Conservation (phyloP, 306 rosid species). For the Adenanthera pavonina region DNA sequence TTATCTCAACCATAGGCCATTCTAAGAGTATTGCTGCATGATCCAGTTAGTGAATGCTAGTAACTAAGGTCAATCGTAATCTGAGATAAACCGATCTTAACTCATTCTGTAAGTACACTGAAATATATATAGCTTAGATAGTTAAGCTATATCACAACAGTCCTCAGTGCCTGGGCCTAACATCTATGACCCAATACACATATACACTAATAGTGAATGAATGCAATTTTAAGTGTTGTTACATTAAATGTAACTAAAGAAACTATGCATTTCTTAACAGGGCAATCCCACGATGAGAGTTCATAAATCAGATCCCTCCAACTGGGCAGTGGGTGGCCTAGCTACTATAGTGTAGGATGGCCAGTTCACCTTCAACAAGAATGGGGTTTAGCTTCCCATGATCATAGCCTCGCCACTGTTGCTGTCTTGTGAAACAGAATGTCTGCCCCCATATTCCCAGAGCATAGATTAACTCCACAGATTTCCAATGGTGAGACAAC, state of each 20-base stretch:
- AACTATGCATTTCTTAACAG: not conserved
- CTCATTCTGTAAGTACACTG: too few relatives aligned
- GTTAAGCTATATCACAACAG: too few relatives aligned
- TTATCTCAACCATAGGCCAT: not conserved
- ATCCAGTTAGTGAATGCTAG: too few relatives aligned
- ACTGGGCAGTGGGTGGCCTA: too few relatives aligned
- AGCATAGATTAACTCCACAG: not conserved
- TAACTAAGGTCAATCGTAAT: too few relatives aligned
- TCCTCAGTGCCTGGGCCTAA: too few relatives aligned
- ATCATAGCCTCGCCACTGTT: not conserved
- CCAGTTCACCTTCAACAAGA: too few relatives aligned
- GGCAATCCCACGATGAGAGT: not conserved
- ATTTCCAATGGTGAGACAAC: not conserved
- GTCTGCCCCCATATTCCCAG: not conserved
- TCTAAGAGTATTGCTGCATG: not conserved
- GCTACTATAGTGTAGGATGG: too few relatives aligned
- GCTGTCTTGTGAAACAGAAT: not conserved
- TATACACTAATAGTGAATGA: not conserved
- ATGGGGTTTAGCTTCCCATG: too few relatives aligned
- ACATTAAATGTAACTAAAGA: not conserved
- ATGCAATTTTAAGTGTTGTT: not conserved
- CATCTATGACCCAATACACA: too few relatives aligned
- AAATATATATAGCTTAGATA: too few relatives aligned
- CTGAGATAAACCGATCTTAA: too few relatives aligned
- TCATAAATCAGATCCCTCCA: not conserved